Base-by-base conservation (phyloP, 768 basidiomycete genomes). In the Auriscalpium orientale region DNA sequence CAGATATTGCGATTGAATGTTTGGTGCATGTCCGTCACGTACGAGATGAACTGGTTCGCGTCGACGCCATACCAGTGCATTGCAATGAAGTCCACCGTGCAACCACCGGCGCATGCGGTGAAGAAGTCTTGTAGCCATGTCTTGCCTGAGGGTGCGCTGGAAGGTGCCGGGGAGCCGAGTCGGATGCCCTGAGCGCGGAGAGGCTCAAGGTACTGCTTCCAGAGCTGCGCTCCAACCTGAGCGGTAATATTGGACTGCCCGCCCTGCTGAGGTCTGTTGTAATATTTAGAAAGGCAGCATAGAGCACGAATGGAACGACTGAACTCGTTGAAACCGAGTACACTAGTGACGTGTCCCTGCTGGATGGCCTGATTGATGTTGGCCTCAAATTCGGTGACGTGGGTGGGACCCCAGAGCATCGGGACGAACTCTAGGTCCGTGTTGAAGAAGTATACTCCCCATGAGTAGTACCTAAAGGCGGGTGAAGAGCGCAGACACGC, bases 31-130 rank as follows among this genome's bases (percentile, higher is more conserved):
- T 81, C 77, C 49, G 72, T 65, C 21, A 82, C 60, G 64, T 81
- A 78, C 15, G 70, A 71, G 50, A 76, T 76, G 62, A 87, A 83
- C 11, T 72, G 75, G 49, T 77, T 77, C 1, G 74, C 70, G 47
- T 82, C 81, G 44, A 76, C 69, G 33, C 81, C 83, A 67, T 87
- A 86, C 73, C 75, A 79, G 58, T 79, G 82, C 21, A 82, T 54
- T 28, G 81, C 76, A 48, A 83, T 73, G 59, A 83, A 81, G 64
- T 83, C 81, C 10, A 82, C 74, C 5, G 76, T 78, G 61, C 83
- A 85, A 6, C 68, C 71, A 1, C 73, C 77, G 2, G 63, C 67
- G 62, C 82, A 84, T 10, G 73, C 76, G 5, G 66, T 65, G 34
- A 82, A 66, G 67, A 79, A 85, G 44, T 80, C 75, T 48, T 73